These are phyloP conservation scores for Fraxinus cuspidata DNA, from an alignment of 257 asterid genomes.

Conservation along the genomic window DNA sequence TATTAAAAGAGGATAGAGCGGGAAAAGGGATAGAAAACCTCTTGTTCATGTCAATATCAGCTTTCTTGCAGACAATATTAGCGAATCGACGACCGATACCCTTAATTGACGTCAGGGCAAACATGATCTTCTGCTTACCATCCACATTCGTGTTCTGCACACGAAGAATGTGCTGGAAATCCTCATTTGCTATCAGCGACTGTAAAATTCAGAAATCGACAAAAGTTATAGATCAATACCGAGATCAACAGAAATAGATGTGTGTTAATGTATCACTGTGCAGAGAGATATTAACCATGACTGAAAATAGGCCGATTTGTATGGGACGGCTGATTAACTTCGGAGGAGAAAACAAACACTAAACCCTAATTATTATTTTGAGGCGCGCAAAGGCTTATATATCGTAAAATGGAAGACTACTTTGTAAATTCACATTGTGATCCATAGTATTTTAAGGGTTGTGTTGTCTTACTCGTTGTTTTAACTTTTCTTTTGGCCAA, in stretches of 20 bases:
- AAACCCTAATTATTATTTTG: background rate
- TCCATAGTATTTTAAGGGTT: no score
- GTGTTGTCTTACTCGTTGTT: no score
- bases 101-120: conserved; percentile 47
- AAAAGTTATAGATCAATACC: background rate
- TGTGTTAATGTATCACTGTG: background rate
- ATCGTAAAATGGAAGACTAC: background rate
- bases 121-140: conserved; percentile 54
- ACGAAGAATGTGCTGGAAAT: conserved; percentile 52
- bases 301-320: background rate
- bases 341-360: background rate
- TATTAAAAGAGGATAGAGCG: background rate
- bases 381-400: background rate
- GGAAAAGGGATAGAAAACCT: conserved; percentile 19
- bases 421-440: background rate
- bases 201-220: conserved; percentile 2
- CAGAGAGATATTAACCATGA: background rate
- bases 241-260: background rate
- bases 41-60: conserved; percentile 53
- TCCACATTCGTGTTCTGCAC: conserved; percentile 50
- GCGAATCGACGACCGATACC: conserved; percentile 58
- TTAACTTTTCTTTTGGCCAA: no score
- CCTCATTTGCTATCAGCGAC: conserved; percentile 45
- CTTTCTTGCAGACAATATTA: conserved; percentile 47
- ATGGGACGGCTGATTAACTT: background rate